phyloP scores from a whole-genome alignment of 2,329 filamentous ascomycete genomes.

The Sclerotinia glacialis region DNA sequence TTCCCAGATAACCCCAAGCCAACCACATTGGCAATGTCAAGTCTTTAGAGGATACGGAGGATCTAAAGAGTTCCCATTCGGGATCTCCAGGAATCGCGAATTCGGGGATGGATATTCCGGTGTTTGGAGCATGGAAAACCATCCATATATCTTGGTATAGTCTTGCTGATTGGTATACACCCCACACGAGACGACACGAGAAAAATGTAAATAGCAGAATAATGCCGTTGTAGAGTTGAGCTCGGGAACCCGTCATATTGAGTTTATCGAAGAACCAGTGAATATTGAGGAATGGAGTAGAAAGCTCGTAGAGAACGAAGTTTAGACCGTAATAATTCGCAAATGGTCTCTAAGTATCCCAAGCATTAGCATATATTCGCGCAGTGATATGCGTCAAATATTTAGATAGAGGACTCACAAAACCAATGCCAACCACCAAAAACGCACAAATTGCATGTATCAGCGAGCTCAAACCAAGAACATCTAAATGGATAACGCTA shows the following conservation, averaged over 20 bases:
- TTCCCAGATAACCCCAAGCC: conserved; percentile 62
- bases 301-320: conserved; percentile 84
- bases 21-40: conserved; percentile 62
- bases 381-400: neutral
- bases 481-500: conserved; percentile 61
- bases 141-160: conserved; percentile 67
- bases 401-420: conserved; percentile 57
- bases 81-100: conserved; percentile 34
- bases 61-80: conserved; percentile 30
- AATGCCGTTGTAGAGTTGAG: conserved; percentile 77
- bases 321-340: conserved; percentile 75
- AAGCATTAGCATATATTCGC: neutral
- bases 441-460: conserved; percentile 43
- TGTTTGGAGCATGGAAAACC: conserved; percentile 21
- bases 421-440: conserved; percentile 71
- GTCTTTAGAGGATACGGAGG: conserved; percentile 47
- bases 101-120: neutral
- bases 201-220: conserved; percentile 70
- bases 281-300: conserved; percentile 78
- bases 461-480: conserved; percentile 63
- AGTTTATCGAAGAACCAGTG: conserved; percentile 91
- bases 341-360: conserved; percentile 63
- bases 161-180: conserved; percentile 64
- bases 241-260: conserved; percentile 67
- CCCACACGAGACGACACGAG: conserved; percentile 72